phyloP scores from a whole-genome alignment of 345 rosid species.

The Acer negundo region DNA sequence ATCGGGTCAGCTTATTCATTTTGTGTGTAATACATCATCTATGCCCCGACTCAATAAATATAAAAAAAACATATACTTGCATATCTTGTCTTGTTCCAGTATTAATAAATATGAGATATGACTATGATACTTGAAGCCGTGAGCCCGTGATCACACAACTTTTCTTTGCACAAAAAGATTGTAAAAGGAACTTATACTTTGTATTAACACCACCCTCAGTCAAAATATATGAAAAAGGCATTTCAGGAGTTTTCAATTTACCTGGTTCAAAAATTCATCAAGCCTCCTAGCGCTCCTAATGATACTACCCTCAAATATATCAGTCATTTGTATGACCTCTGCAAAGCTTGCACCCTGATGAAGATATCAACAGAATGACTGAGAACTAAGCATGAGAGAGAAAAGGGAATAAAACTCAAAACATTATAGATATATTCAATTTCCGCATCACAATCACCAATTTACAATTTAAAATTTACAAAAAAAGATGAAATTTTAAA shows the following conservation, averaged over 20 bases:
- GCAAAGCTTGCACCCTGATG: slow-evolving; percentile 86
- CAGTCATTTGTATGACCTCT: slow-evolving; percentile 94
- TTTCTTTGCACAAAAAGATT: too few relatives aligned
- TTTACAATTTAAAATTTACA: background rate
- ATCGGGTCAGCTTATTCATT: too few relatives aligned
- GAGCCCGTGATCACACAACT: too few relatives aligned
- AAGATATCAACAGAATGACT: slow-evolving; percentile 14
- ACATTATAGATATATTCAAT: background rate
- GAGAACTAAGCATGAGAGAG: background rate
- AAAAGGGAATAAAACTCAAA: background rate
- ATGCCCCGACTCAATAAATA: too few relatives aligned
- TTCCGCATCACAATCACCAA: background rate
- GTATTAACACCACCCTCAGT: background rate
- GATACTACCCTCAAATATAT: slow-evolving; percentile 97
- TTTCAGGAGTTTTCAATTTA: slow-evolving; percentile 20
- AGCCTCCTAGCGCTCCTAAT: slow-evolving; percentile 93
- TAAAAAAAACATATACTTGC: background rate
- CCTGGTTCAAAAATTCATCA: slow-evolving; percentile 98
- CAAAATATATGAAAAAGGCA: background rate
- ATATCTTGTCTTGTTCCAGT: background rate
- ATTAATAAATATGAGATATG: background rate
- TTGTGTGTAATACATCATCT: too few relatives aligned
- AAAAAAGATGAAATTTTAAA: too few relatives aligned
- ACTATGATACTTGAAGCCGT: background rate
- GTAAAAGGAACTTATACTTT: background rate